These are phyloP conservation scores for Emericellopsis cladophorae DNA, from an alignment of 2,329 filamentous ascomycete genomes.

Conservation along the genomic window DNA sequence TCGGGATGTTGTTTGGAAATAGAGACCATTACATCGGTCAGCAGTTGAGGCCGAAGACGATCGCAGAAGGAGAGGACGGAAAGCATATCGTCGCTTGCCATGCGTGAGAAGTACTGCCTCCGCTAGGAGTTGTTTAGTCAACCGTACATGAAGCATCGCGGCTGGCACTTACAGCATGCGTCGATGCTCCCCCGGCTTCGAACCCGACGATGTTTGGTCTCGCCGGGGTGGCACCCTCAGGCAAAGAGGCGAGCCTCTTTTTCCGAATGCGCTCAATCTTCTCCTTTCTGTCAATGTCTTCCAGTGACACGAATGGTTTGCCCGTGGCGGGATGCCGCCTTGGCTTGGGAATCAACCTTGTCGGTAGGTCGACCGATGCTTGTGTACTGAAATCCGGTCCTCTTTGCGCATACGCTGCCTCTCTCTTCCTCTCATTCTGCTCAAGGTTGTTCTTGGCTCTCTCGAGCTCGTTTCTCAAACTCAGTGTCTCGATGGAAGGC, in stretches of 20 bases:
- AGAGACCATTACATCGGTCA: slow-evolving; percentile 26
- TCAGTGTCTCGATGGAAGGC: not conserved
- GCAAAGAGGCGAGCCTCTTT: slow-evolving; percentile 17
- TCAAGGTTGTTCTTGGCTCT: not conserved
- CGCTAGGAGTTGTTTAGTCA: slow-evolving; percentile 12
- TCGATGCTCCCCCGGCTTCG: slow-evolving; percentile 17
- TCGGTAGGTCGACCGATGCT: slow-evolving; percentile 10
- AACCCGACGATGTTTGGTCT: slow-evolving; percentile 26
- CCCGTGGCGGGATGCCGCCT: not conserved
- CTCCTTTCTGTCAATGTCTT: slow-evolving; percentile 8
- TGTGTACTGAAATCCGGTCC: slow-evolving; percentile 18
- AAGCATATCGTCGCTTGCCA: slow-evolving; percentile 23
- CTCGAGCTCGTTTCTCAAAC: not conserved
- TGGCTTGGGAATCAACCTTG: not conserved
- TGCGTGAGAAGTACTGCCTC: slow-evolving; percentile 22
- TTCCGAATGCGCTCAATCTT: slow-evolving; percentile 18
- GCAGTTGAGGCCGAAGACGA: slow-evolving; percentile 24
- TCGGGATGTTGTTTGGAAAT: slow-evolving; percentile 27
- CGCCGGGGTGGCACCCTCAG: slow-evolving; percentile 16
- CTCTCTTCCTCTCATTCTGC: slow-evolving; percentile 16
- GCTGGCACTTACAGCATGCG: slow-evolving; percentile 16
- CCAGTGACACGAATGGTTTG: not conserved
- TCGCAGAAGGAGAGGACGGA: slow-evolving; percentile 27
- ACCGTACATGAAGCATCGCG: not conserved
- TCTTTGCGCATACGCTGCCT: slow-evolving; percentile 4